Evolutionary conservation across 2,329 filamentous ascomycete genomes (phyloP), one percentile per base, ranked within the genome.

Genomic region (Periglandula ipomoeae): DNA sequence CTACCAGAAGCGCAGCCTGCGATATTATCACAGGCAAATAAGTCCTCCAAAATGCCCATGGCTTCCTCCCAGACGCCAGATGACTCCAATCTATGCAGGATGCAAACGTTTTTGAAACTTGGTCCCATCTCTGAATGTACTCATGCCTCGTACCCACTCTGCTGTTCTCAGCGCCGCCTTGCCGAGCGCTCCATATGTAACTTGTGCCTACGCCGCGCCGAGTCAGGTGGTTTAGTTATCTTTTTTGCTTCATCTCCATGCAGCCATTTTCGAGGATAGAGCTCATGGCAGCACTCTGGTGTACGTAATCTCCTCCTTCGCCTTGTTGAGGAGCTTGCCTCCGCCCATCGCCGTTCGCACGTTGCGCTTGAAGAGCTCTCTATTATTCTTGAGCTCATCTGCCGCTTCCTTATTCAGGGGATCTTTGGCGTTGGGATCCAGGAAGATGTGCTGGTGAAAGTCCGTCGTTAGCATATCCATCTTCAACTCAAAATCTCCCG

Each of bases 401-500:
- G 93, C 93, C 0, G 93, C 93, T 61, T 97, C 91, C 74, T 98
- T 96, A 70, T 98, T 98, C 52, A 98, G 73, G n/a, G 93, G 93
- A 63, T 98, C 93, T 44, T 87, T 90, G 9, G 93, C 89, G 63
- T 98, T 98, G 17, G 93, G 93, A 66, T 98, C 93, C 53, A 97
- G 82, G 76, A 98, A 98, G 46, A 98, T 77, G 64, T 97, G 97
- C 85, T 95, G 27, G 67, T 43, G 24, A 2, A 30, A 9, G 9
- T 11, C 5, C 30, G 11, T 20, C 34, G 47, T 63, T 55, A 64
- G 59, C 51, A 46, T 41, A 6, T 11, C 13, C 2, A 26, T 19
- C 17, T 15, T 23, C 2, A 7, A 7, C 5, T 17, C 5, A 6
- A 44, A 27, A 19, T n/a, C 2, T 6, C 17, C 35, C 32, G 5